Conservation (phyloP, 2,329 filamentous ascomycete genomes). For the Colletotrichum kahawae region DNA sequence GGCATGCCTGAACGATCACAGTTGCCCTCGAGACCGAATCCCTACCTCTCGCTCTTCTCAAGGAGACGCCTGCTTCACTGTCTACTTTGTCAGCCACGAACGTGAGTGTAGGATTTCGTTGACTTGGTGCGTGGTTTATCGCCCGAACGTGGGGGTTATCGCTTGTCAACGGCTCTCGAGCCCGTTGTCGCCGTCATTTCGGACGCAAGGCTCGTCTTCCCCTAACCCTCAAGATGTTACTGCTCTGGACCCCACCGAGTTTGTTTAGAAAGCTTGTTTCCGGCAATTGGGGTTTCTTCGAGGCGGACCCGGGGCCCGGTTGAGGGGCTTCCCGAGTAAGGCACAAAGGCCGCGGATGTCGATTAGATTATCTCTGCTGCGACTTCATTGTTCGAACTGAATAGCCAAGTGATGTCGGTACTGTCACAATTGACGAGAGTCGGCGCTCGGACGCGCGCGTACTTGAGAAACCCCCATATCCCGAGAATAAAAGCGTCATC, state of each 20-base stretch:
- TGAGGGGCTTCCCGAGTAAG: neutral
- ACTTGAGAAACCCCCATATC: neutral
- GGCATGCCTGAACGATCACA: slow-evolving; percentile 23
- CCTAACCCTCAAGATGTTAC: neutral
- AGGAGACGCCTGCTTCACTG: neutral
- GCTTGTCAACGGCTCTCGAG: neutral
- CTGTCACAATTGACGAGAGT: neutral
- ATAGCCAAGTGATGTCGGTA: neutral
- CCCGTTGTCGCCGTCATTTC: neutral
- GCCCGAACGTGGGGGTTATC: neutral
- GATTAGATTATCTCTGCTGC: neutral
- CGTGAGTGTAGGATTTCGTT: neutral
- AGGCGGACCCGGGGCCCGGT: neutral
- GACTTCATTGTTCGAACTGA: neutral
- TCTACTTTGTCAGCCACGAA: neutral
- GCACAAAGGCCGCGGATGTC: neutral
- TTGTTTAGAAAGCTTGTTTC: slow-evolving; percentile 10
- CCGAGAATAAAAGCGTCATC: neutral
- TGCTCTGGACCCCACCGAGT: neutral
- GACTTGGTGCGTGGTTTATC: neutral
- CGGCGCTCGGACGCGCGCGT: neutral
- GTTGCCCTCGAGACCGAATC: slow-evolving; percentile 5
- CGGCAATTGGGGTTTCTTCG: slow-evolving; percentile 2
- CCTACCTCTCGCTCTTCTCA: neutral
- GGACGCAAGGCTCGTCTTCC: neutral